These are phyloP conservation scores for Balansia obtecta DNA, from an alignment of 2,329 filamentous ascomycete species.

Conservation along the genomic window DNA sequence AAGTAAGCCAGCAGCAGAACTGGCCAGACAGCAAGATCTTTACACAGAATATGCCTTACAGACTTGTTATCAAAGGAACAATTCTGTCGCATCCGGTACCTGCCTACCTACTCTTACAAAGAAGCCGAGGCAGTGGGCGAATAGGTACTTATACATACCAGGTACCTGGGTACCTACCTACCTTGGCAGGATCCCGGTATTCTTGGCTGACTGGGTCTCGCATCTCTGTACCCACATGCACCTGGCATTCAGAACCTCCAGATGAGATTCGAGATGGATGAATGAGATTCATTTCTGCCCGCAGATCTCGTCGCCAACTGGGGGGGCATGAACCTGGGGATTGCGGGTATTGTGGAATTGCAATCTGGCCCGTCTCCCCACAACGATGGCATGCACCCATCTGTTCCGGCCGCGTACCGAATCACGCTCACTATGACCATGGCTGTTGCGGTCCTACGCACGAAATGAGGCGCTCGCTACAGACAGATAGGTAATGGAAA, in stretches of 20 bases:
- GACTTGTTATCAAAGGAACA: too few species aligned
- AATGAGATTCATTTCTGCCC: background rate
- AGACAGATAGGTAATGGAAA: background rate
- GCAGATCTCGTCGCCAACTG: background rate
- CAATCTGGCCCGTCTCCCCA: background rate
- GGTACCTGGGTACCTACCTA: too few species aligned
- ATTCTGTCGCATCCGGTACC: too few species aligned
- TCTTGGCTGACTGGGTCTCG: background rate
- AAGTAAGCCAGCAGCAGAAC: too few species aligned
- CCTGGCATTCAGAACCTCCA: background rate
- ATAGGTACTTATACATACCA: too few species aligned
- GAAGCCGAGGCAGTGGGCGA: too few species aligned
- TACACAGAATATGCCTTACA: too few species aligned
- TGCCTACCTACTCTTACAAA: too few species aligned
- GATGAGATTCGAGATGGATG: background rate
- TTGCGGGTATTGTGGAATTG: background rate
- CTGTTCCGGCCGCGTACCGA: background rate
- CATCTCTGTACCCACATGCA: background rate
- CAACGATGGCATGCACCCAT: background rate
- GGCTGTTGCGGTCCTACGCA: constrained; percentile 18
- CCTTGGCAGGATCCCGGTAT: background rate
- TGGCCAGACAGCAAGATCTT: too few species aligned
- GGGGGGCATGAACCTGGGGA: background rate
- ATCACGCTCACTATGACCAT: background rate
- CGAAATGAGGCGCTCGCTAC: too few species aligned